These are phyloP conservation scores for Prunus salicina DNA, from an alignment of 306 rosid genomes.

Conservation along the genomic window DNA sequence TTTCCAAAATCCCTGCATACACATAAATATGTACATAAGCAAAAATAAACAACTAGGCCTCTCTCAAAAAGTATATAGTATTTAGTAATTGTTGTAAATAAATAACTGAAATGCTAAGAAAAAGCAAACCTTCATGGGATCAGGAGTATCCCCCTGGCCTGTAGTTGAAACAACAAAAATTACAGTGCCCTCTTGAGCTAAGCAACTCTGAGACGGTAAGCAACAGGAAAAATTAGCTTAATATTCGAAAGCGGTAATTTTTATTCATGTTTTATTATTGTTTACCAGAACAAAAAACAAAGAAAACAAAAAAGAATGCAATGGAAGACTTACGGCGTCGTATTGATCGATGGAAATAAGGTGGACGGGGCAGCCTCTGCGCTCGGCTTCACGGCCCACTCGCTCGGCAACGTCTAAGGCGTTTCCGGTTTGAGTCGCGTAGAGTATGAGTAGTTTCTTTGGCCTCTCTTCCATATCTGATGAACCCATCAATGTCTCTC, in stretches of 20 bases:
- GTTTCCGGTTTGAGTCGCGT: conserved; percentile 80
- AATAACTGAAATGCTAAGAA: background rate
- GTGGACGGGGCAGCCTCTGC: conserved; percentile 51
- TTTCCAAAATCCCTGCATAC: conserved; percentile 80
- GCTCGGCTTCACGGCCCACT: conserved; percentile 76
- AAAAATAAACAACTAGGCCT: background rate
- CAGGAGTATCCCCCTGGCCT: conserved; percentile 94
- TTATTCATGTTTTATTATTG: background rate
- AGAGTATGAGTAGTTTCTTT: conserved; percentile 58
- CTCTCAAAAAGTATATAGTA: background rate
- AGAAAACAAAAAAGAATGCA: background rate
- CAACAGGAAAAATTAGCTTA: background rate
- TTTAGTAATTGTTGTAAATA: background rate
- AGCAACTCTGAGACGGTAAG: conserved; percentile 44
- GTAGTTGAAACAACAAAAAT: conserved; percentile 93
- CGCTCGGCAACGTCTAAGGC: conserved; percentile 90
- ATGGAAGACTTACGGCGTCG: conserved; percentile 47
- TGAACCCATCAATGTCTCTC: background rate
- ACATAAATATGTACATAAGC: conserved; percentile 12
- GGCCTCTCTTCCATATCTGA: conserved; percentile 32
- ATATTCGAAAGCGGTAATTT: background rate
- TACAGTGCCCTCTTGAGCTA: conserved; percentile 60
- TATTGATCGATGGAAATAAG: conserved; percentile 62
- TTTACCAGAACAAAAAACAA: background rate
- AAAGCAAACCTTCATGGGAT: conserved; percentile 73